Evolutionary conservation across 2,329 filamentous ascomycete genomes (phyloP).

Genomic region (Aspergillus bombycis): DNA sequence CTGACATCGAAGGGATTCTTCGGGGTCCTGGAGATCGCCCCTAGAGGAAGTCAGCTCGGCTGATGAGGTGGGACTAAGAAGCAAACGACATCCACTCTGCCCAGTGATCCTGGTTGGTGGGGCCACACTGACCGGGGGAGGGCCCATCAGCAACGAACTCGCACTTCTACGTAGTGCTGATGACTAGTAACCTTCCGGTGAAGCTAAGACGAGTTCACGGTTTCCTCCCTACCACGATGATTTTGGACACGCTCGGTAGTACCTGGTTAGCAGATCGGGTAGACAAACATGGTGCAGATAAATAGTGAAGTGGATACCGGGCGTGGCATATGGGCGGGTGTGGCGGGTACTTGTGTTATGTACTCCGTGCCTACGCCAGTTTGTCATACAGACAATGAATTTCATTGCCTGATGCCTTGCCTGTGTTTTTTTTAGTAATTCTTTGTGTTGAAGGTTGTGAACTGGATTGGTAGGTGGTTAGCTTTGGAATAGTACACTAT

Average conservation of each 20-base stretch:
- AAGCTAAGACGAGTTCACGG: constrained; percentile 22
- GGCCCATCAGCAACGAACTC: constrained; percentile 11
- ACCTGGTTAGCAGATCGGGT: background rate
- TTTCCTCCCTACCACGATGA: background rate
- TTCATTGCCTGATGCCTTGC: background rate
- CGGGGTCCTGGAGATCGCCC: too few relatives aligned
- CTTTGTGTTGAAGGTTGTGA: too few relatives aligned
- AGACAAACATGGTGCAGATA: background rate
- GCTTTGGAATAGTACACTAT: too few relatives aligned
- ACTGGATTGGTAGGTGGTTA: too few relatives aligned
- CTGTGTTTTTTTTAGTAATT: background rate
- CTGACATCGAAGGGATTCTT: too few relatives aligned
- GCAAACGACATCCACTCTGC: too few relatives aligned
- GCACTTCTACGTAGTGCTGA: constrained; percentile 19
- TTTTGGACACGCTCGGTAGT: background rate
- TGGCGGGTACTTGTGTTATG: background rate
- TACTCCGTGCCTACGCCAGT: background rate
- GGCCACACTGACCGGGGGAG: too few relatives aligned
- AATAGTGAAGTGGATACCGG: background rate
- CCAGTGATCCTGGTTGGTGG: too few relatives aligned
- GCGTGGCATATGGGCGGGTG: background rate
- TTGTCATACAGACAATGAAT: background rate
- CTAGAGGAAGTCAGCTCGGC: too few relatives aligned
- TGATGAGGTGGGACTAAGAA: too few relatives aligned
- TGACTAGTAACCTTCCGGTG: constrained; percentile 15